These are phyloP conservation scores for Agroathelia rolfsii DNA, from an alignment of 1,284 basidiomycete species.

Conservation along the genomic window DNA sequence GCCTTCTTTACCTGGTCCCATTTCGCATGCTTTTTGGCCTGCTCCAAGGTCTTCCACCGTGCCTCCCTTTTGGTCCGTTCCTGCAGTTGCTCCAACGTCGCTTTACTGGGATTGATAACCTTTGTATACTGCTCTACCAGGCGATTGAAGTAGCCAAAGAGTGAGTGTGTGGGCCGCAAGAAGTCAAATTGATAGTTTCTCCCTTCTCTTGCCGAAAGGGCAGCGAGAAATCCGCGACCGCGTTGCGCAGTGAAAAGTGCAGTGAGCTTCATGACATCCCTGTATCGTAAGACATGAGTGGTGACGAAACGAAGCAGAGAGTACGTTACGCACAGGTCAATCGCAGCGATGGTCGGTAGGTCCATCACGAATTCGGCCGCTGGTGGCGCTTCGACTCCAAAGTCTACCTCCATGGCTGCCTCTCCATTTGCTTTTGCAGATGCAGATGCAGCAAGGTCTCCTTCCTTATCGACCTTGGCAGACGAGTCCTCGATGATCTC, in stretches of 20 bases:
- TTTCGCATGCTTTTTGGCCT: constrained; percentile 71
- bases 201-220: constrained; percentile 82
- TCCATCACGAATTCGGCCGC: constrained; percentile 81
- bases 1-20: constrained; percentile 84
- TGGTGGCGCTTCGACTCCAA: constrained; percentile 78
- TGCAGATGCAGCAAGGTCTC: constrained; percentile 22
- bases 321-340: constrained; percentile 69
- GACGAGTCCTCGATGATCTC: constrained; percentile 58
- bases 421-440: too few relatives aligned
- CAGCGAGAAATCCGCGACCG: constrained; percentile 79
- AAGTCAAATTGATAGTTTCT: constrained; percentile 99
- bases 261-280: constrained; percentile 87
- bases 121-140: constrained; percentile 95
- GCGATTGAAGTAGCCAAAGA: constrained; percentile 95
- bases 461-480: constrained; percentile 24
- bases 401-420: constrained; percentile 33
- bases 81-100: constrained; percentile 62
- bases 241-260: constrained; percentile 93
- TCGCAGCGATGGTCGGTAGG: constrained; percentile 80
- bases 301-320: constrained; percentile 6
- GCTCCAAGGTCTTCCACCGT: constrained; percentile 72
- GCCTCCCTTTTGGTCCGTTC: constrained; percentile 49
- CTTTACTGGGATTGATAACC: constrained; percentile 78
- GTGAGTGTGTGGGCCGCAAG: constrained; percentile 87
- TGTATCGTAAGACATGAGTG: constrained; percentile 23